Evolutionary conservation across 139 green algal species (phyloP).

Genomic region (Eudorina sp.): DNA sequence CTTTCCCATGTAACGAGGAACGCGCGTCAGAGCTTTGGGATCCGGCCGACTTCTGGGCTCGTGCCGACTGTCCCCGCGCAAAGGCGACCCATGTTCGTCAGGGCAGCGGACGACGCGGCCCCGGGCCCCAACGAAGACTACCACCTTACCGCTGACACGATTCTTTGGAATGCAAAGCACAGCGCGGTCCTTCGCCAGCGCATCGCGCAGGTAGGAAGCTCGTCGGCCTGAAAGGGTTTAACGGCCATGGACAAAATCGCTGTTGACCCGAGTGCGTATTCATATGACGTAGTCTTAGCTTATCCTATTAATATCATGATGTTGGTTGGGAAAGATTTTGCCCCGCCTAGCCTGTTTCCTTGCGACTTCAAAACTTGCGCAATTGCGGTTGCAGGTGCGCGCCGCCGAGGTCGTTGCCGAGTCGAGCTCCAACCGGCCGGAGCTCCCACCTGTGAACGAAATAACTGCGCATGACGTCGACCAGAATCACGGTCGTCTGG

Average conservation of each 20-base stretch:
- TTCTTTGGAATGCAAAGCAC: conserved; percentile 26
- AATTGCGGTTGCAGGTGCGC: conserved; percentile 33
- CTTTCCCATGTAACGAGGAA: too few species aligned
- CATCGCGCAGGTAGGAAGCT: conserved; percentile 25
- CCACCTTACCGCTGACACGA: conserved; percentile 31
- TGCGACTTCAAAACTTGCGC: not conserved
- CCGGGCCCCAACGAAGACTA: conserved; percentile 17
- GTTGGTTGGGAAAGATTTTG: too few species aligned
- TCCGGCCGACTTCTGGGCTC: not conserved
- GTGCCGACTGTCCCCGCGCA: not conserved
- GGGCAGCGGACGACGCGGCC: not conserved
- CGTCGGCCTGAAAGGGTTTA: not conserved
- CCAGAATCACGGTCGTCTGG: not conserved
- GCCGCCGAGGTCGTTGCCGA: conserved; percentile 24
- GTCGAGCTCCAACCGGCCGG: not conserved
- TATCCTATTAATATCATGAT: too few species aligned
- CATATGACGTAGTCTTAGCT: too few species aligned
- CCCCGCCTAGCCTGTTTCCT: too few species aligned
- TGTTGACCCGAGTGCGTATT: too few species aligned
- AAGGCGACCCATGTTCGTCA: not conserved
- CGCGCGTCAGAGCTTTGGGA: not conserved
- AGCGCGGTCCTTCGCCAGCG: not conserved
- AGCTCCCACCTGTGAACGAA: not conserved
- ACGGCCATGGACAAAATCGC: too few species aligned
- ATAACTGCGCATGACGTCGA: not conserved